phyloP scores from a whole-genome alignment of 129 eudicot genomes.

The Flaveria brownii region DNA sequence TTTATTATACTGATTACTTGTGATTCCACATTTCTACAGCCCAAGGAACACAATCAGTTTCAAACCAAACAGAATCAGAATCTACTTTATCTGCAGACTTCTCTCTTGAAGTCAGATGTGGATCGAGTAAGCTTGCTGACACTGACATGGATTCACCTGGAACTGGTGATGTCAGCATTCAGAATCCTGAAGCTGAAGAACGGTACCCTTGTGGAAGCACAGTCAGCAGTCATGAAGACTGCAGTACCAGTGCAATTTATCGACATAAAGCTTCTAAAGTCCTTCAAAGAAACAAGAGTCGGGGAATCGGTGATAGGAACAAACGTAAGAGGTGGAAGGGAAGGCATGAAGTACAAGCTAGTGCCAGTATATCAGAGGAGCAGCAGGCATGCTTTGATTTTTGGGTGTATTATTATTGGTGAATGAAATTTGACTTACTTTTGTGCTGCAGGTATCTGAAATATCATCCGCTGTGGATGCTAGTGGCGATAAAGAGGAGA shows the following conservation, averaged over 20 bases:
- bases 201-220: constrained; percentile 48
- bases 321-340: constrained; percentile 98
- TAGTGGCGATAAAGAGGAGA: constrained; percentile 48
- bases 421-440: constrained; percentile 12
- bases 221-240: constrained; percentile 56
- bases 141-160: constrained; percentile 60
- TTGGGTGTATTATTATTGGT: constrained; percentile 2
- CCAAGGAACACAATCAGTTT: constrained; percentile 37
- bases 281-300: constrained; percentile 57
- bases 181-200: constrained; percentile 52
- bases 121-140: constrained; percentile 49
- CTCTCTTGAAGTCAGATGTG: constrained; percentile 45
- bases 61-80: constrained; percentile 41
- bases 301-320: constrained; percentile 56
- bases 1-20: constrained; percentile 2
- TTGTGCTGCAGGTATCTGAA: constrained; percentile 47
- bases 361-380: constrained; percentile 40
- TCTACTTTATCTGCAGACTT: constrained; percentile 48
- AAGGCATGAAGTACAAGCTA: constrained; percentile 52
- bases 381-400: constrained; percentile 30
- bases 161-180: constrained; percentile 41
- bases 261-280: constrained; percentile 48
- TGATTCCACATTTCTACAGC: constrained; percentile 23
- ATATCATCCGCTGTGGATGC: constrained; percentile 37
- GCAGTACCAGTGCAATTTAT: constrained; percentile 80